Percentiles rank a stretch among this genome's conserved stretches.
Conservation (phyloP, 2,329 filamentous ascomycete genomes). For the Penicillium janthinellum region DNA sequence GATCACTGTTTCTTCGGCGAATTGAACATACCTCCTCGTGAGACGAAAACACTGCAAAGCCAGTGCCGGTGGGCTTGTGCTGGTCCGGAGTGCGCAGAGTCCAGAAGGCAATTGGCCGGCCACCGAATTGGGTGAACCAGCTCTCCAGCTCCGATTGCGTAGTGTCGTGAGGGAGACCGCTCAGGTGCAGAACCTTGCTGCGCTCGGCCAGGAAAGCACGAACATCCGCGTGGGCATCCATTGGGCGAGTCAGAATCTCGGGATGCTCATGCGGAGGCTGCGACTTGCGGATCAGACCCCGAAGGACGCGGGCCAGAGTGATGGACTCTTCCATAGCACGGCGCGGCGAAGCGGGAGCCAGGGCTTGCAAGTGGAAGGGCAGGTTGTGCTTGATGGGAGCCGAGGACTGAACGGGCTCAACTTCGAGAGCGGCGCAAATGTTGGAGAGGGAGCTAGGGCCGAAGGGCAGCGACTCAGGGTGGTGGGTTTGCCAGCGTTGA, state of each 20-base stretch:
- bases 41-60: constrained; percentile 97
- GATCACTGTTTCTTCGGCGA: background rate
- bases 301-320: constrained; percentile 87
- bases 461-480: constrained; percentile 95
- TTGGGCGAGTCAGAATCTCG: constrained; percentile 89
- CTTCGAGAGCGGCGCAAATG: constrained; percentile 96
- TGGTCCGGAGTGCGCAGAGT: constrained; percentile 96
- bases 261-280: constrained; percentile 91
- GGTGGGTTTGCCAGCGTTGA: constrained; percentile 97
- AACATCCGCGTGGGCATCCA: constrained; percentile 96
- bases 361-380: constrained; percentile 93
- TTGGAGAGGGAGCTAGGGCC: constrained; percentile 94
- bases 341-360: constrained; percentile 91
- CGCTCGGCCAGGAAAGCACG: constrained; percentile 93
- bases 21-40: constrained; percentile 83
- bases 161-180: constrained; percentile 93
- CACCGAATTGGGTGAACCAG: constrained; percentile 99
- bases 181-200: constrained; percentile 98
- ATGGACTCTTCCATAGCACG: constrained; percentile 98
- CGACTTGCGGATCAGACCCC: constrained; percentile 92
- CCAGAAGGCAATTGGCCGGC: constrained; percentile 98
- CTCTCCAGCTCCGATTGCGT: constrained; percentile 98
- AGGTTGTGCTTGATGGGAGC: constrained; percentile 98
- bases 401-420: constrained; percentile 95
- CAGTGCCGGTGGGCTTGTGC: constrained; percentile 98